phyloP scores from a whole-genome alignment of 129 eudicot species.

The Lonicera japonica region DNA sequence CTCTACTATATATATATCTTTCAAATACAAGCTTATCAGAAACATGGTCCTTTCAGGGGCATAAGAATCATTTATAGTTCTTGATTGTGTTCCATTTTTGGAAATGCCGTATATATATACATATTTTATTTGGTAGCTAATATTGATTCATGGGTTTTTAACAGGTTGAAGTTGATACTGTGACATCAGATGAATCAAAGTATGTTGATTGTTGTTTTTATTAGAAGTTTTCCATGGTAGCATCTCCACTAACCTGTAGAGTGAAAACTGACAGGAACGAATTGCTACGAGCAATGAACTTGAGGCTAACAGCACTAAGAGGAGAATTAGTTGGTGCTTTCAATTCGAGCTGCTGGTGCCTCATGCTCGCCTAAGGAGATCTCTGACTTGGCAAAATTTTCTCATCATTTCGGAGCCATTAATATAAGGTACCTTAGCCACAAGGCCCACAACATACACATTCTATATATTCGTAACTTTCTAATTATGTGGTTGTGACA shows the following conservation, averaged over 20 bases:
- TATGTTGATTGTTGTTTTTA: constrained; percentile 26
- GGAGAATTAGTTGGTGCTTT: constrained; percentile 55
- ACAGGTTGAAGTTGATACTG: constrained; percentile 57
- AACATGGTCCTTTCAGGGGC: too few relatives aligned
- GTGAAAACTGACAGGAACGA: constrained; percentile 64
- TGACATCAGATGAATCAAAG: constrained; percentile 74
- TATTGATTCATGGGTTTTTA: constrained; percentile 17
- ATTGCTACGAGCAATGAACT: constrained; percentile 78
- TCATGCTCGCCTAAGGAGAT: constrained; percentile 44
- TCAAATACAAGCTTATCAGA: constrained; percentile 16
- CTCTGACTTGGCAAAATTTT: constrained; percentile 40
- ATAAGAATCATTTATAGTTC: too few relatives aligned
- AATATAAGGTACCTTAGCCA: constrained; percentile 41
- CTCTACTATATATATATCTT: background rate
- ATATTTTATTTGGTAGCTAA: background rate
- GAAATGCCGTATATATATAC: too few relatives aligned
- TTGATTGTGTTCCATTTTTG: background rate
- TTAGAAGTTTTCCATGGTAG: constrained; percentile 1
- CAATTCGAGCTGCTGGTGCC: constrained; percentile 49
- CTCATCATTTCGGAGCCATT: constrained; percentile 61
- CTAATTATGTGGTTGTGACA: constrained; percentile 1
- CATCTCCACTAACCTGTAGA: constrained; percentile 17
- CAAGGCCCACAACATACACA: background rate
- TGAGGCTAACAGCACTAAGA: constrained; percentile 63
- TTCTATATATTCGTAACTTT: background rate